phyloP scores from a whole-genome alignment of 2,329 filamentous ascomycete species.

The Botrytis elliptica region DNA sequence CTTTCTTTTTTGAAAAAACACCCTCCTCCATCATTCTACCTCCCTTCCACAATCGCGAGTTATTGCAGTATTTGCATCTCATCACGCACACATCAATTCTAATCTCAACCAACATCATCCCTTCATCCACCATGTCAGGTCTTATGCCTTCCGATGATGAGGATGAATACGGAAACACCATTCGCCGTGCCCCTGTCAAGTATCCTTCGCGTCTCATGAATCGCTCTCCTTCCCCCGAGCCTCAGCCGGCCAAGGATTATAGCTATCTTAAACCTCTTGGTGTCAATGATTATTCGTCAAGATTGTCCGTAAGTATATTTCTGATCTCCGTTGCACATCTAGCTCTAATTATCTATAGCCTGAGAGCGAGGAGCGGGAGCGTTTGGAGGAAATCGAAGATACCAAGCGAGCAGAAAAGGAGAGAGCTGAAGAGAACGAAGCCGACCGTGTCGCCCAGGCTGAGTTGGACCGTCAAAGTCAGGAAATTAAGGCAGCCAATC shows the following conservation, averaged over 20 bases:
- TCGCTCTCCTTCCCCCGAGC: not conserved
- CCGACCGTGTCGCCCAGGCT: not conserved
- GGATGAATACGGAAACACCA: not conserved
- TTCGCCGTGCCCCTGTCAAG: not conserved
- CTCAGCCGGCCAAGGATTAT: not conserved
- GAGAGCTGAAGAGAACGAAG: not conserved
- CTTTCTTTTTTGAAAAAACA: not conserved
- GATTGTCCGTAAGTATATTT: not conserved
- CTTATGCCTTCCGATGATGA: not conserved
- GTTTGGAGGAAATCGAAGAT: not conserved
- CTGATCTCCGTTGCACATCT: not conserved
- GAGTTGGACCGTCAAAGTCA: not conserved
- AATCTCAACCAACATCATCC: not conserved
- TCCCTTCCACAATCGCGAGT: not conserved
- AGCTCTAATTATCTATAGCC: not conserved
- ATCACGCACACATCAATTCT: not conserved
- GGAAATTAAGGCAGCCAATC: not conserved
- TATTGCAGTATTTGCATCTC: not conserved
- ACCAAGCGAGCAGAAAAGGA: not conserved
- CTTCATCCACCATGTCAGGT: not conserved
- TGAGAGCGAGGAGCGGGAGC: not conserved
- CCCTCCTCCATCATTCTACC: too few relatives aligned
- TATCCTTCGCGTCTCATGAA: not conserved
- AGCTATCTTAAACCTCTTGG: not conserved
- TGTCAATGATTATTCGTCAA: not conserved